These are phyloP conservation scores for Massarina eburnea DNA, from an alignment of 2,329 filamentous ascomycete genomes.

Conservation along the genomic window DNA sequence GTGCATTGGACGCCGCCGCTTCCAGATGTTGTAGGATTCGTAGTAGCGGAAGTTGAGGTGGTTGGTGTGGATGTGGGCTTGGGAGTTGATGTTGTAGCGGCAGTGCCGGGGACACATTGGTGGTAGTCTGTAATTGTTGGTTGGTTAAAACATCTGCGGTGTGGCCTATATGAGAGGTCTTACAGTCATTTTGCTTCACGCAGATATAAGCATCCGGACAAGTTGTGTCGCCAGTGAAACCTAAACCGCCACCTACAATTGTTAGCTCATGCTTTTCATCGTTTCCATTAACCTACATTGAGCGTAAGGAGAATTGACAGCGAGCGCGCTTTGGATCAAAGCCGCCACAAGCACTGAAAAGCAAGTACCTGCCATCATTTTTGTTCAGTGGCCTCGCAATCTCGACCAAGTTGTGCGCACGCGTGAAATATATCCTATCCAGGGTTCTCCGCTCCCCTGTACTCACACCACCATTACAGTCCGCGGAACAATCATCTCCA, in stretches of 20 bases:
- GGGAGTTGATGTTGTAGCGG: not conserved
- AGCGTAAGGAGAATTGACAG: slow-evolving; percentile 8
- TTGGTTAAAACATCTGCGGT: not conserved
- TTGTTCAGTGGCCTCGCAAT: too few species aligned
- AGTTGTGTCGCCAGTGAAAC: slow-evolving; percentile 11
- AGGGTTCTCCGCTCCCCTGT: not conserved
- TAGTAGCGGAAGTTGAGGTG: not conserved
- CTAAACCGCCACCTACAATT: slow-evolving; percentile 12
- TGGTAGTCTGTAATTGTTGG: slow-evolving; percentile 6
- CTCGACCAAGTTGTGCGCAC: too few species aligned
- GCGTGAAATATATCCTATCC: too few species aligned
- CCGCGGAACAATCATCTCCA: not conserved
- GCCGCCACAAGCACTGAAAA: slow-evolving; percentile 10
- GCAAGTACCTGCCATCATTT: slow-evolving; percentile 8
- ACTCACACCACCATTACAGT: not conserved
- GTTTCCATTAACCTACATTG: slow-evolving; percentile 11
- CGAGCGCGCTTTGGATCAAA: slow-evolving; percentile 11
- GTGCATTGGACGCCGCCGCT: slow-evolving; percentile 39
- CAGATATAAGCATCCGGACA: slow-evolving; percentile 13
- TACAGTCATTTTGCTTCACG: slow-evolving; percentile 16
- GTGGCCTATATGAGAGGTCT: not conserved
- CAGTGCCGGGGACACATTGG: slow-evolving; percentile 12
- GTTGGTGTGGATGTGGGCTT: slow-evolving; percentile 1
- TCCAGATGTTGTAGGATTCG: slow-evolving; percentile 5
- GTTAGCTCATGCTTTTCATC: slow-evolving; percentile 1